Evolutionary conservation across 202 grass and related monocot species (phyloP).

Genomic region (Carex arenaria): DNA sequence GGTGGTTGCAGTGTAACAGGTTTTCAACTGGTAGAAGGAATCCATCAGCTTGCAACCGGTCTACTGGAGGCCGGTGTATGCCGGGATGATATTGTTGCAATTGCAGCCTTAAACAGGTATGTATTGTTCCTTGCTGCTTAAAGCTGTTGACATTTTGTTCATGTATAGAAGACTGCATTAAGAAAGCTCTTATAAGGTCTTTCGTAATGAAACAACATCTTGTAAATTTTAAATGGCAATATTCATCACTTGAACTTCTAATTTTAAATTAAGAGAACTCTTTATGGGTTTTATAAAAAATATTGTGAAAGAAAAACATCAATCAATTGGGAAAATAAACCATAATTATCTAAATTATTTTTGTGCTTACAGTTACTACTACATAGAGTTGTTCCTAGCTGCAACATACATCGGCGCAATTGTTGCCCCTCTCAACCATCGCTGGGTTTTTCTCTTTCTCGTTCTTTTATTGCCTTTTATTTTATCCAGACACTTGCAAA

Average conservation of each 20-base stretch:
- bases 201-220: background rate
- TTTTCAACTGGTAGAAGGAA: constrained; percentile 34
- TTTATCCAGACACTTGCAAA: background rate
- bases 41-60: constrained; percentile 40
- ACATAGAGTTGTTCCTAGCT: constrained; percentile 78
- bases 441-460: constrained; percentile 41
- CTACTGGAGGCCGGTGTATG: constrained; percentile 38
- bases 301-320: background rate
- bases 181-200: background rate
- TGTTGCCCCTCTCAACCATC: constrained; percentile 79
- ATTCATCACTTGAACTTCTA: background rate
- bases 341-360: background rate
- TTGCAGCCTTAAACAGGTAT: constrained; percentile 85
- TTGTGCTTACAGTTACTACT: constrained; percentile 39
- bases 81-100: constrained; percentile 43
- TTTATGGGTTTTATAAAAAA: background rate
- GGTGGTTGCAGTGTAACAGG: constrained; percentile 24
- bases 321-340: background rate
- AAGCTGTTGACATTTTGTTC: background rate
- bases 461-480: background rate
- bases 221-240: background rate
- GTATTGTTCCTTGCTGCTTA: background rate
- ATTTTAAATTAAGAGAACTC: background rate
- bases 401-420: constrained; percentile 51
- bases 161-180: background rate